phyloP scores from a whole-genome alignment of 176 grass and related monocot species.

The Areca catechu region DNA sequence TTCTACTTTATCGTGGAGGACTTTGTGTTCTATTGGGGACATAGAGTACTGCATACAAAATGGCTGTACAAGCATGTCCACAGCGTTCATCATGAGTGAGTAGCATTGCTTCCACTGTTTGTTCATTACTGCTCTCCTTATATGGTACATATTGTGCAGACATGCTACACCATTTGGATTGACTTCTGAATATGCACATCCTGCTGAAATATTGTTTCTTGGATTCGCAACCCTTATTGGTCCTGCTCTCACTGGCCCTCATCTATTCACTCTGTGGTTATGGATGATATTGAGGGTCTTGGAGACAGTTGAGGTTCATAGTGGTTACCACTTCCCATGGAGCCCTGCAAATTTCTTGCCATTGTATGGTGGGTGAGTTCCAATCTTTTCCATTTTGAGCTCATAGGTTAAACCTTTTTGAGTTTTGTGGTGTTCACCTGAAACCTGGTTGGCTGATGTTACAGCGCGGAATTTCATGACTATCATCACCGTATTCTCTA shows the following conservation, averaged over 20 bases:
- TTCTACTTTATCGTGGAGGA: slow-evolving; percentile 20
- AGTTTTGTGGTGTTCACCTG: no score
- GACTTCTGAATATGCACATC: slow-evolving; percentile 14
- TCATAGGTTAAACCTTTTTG: no score
- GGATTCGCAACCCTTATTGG: slow-evolving; percentile 13
- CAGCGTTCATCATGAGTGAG: slow-evolving; percentile 17
- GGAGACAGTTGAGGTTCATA: slow-evolving; percentile 12
- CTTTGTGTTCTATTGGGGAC: slow-evolving; percentile 18
- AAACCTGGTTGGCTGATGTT: no score
- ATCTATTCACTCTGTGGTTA: slow-evolving; percentile 12
- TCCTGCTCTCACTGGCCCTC: slow-evolving; percentile 19
- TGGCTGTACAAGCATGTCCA: slow-evolving; percentile 18
- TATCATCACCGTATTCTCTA: slow-evolving; percentile 85
- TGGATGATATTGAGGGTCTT: slow-evolving; percentile 15
- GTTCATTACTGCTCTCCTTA: no score
- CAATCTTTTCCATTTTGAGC: background rate
- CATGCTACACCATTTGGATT: slow-evolving; percentile 4
- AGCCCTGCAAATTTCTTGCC: slow-evolving; percentile 19
- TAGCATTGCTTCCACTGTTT: background rate
- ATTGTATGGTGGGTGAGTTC: slow-evolving; percentile 15
- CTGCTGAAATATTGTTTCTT: slow-evolving; percentile 17
- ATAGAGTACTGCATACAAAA: slow-evolving; percentile 16
- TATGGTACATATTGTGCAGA: background rate
- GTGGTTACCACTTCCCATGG: slow-evolving; percentile 21
- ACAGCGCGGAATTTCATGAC: slow-evolving; percentile 69